phyloP scores from a whole-genome alignment of 176 grass and related monocot species.

The Stipa capillata region DNA sequence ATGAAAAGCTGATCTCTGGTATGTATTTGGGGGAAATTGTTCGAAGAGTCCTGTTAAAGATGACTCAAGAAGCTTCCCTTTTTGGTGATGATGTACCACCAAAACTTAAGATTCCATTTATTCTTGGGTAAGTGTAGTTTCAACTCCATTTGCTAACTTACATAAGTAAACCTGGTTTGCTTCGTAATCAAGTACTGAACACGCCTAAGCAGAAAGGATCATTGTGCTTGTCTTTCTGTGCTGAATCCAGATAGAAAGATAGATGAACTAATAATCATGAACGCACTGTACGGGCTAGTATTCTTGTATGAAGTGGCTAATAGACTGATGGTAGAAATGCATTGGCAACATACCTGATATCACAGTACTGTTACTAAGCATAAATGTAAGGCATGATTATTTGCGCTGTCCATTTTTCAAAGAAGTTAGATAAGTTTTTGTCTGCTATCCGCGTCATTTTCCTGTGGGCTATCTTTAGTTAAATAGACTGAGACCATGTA shows the following conservation, averaged over 20 bases:
- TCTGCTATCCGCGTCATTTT: neutral
- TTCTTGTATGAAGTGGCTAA: neutral
- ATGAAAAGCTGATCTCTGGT: slow-evolving; percentile 85
- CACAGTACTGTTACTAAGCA: neutral
- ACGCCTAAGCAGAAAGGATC: neutral
- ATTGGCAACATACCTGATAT: neutral
- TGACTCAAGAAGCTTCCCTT: slow-evolving; percentile 50
- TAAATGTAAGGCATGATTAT: neutral
- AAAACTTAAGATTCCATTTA: slow-evolving; percentile 53
- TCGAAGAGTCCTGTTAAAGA: slow-evolving; percentile 55
- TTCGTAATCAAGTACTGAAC: neutral
- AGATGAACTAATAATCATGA: neutral
- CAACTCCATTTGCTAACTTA: neutral
- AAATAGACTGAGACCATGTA: slow-evolving; percentile 10
- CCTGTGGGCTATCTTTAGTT: slow-evolving; percentile 8
- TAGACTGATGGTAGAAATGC: neutral
- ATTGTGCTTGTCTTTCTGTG: neutral
- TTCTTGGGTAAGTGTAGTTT: slow-evolving; percentile 33
- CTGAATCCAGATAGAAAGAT: neutral
- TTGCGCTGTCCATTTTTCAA: neutral
- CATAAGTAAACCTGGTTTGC: neutral
- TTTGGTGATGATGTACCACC: slow-evolving; percentile 47
- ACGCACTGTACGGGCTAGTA: neutral
- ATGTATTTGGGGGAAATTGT: slow-evolving; percentile 90
- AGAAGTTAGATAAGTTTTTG: neutral